Base-by-base conservation (phyloP, 164 flowering plant genomes). In the Tetracentron sinense region DNA sequence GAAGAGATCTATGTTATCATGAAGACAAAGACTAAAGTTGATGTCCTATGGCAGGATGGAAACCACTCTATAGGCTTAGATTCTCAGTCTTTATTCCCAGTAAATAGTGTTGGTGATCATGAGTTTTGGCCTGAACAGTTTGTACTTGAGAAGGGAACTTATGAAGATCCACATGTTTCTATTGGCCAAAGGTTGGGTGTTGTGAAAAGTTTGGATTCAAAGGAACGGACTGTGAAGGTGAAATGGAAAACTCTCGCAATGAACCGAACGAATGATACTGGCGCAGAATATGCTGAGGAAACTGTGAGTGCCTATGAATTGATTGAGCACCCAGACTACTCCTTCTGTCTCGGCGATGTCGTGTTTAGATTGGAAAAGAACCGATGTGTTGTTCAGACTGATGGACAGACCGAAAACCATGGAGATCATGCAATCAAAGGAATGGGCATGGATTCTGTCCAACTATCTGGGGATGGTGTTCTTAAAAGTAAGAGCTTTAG, bases 21-120 rank as follows among this genome's bases (percentile, higher is more conserved):
- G 54, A 86, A 83, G 82, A 82, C 73, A 61, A 86, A 71, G 74
- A 78, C 78, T 23, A 85, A 77, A 69, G 82, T 87, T 62, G 89
- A 94, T 74, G 85, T 94, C 64, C 60, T 81, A 54, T 94, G 98
- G 98, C 98, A 90, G 77, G 91, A 94, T 77, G 98, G 96, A 21
- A 85, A 73, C 70, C 60, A 56, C 68, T 73, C 85, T 10, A 0
- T 27, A 53, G 87, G 84, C 50, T 58, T 94, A 49, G 87, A 85
- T 70, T 82, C 97, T 21, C 75, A 72, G 59, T 58, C 74, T 27
- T 31, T 94, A 46, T 25, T 69, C 44, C 89, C 95, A 0, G 75
- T 81, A 21, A 76, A 68, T 56, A 71, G 63, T 53, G 72, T 81
- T 15, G 86, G 85, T 60, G 82, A 81, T 29, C 90, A 89, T 75